Evolutionary conservation across 306 rosid species (phyloP).

Genomic region (Inga oerstediana): DNA sequence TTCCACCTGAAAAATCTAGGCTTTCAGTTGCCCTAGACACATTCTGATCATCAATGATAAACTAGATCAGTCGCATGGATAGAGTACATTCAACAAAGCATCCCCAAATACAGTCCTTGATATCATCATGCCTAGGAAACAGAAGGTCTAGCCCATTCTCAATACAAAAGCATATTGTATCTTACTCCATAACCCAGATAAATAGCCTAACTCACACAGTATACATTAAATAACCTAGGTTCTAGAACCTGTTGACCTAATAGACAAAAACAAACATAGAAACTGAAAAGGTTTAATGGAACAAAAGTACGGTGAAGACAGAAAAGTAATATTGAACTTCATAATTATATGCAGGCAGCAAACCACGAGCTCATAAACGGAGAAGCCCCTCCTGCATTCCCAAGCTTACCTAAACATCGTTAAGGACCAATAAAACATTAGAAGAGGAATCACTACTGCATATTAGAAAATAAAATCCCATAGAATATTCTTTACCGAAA

Average conservation of each 20-base stretch:
- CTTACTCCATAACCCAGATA: constrained; percentile 40
- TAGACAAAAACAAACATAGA: constrained; percentile 13
- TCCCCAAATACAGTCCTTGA: constrained; percentile 47
- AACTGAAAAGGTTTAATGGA: constrained; percentile 38
- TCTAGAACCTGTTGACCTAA: constrained; percentile 22
- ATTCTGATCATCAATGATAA: constrained; percentile 33
- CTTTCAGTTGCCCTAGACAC: constrained; percentile 47
- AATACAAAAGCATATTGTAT: constrained; percentile 28
- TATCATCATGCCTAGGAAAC: constrained; percentile 46
- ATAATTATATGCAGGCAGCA: constrained; percentile 38
- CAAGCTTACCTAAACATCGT: constrained; percentile 53
- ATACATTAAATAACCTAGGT: constrained; percentile 35
- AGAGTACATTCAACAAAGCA: constrained; percentile 40
- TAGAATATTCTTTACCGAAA: constrained; percentile 44
- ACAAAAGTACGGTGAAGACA: constrained; percentile 24
- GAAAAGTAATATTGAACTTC: constrained; percentile 49
- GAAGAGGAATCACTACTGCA: constrained; percentile 21
- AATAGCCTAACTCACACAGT: constrained; percentile 43
- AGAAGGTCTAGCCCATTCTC: constrained; percentile 41
- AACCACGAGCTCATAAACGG: constrained; percentile 35
- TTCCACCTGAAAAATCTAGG: constrained; percentile 37
- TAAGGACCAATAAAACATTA: constrained; percentile 35
- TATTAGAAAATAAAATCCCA: constrained; percentile 18
- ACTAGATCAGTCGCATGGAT: constrained; percentile 35
- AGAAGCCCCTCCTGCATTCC: constrained; percentile 43